Percentiles rank a stretch among this genome's conserved stretches.
These are phyloP conservation scores for Leccinum fibrillosum DNA, from an alignment of 768 basidiomycete genomes.

Conservation along the genomic window DNA sequence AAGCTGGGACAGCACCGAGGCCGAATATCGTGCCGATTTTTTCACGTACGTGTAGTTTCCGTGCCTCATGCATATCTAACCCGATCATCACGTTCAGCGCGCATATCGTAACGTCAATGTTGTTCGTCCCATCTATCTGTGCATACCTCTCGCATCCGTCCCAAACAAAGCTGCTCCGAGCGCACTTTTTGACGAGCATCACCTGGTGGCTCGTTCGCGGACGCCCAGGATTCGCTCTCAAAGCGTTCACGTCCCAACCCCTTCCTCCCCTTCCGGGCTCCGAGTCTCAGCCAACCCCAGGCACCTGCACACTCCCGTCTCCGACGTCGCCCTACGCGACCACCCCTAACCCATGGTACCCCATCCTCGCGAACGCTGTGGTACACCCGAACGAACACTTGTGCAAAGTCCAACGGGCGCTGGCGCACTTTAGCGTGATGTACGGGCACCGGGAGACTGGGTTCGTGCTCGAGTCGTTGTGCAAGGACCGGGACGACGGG, in stretches of 20 bases:
- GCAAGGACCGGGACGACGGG: slow-evolving; percentile 12
- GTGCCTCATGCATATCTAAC: not conserved
- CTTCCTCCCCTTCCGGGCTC: slow-evolving; percentile 24
- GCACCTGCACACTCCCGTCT: slow-evolving; percentile 25
- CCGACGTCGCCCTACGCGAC: slow-evolving; percentile 34
- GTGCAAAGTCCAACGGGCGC: slow-evolving; percentile 47
- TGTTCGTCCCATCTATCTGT: no score
- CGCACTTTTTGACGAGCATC: no score
- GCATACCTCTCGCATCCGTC: no score
- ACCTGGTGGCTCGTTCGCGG: no score
- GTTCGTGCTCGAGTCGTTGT: slow-evolving; percentile 27
- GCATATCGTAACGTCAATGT: no score
- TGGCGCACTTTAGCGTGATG: slow-evolving; percentile 42
- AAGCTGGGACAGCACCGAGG: slow-evolving; percentile 41
- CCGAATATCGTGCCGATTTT: slow-evolving; percentile 60
- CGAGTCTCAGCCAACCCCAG: slow-evolving; percentile 13
- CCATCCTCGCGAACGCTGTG: slow-evolving; percentile 51
- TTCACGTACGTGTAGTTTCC: slow-evolving; percentile 46
- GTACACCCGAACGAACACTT: slow-evolving; percentile 59
- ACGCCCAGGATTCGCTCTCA: slow-evolving; percentile 22
- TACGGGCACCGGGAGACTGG: slow-evolving; percentile 42
- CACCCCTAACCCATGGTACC: slow-evolving; percentile 57
- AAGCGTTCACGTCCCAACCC: slow-evolving; percentile 42
- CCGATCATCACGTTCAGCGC: slow-evolving; percentile 38
- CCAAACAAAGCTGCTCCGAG: no score